A percentile compares a stretch with the other conserved stretches of the same genome.
phyloP scores from a whole-genome alignment of 768 basidiomycete genomes.

The Lactarius sp. region DNA sequence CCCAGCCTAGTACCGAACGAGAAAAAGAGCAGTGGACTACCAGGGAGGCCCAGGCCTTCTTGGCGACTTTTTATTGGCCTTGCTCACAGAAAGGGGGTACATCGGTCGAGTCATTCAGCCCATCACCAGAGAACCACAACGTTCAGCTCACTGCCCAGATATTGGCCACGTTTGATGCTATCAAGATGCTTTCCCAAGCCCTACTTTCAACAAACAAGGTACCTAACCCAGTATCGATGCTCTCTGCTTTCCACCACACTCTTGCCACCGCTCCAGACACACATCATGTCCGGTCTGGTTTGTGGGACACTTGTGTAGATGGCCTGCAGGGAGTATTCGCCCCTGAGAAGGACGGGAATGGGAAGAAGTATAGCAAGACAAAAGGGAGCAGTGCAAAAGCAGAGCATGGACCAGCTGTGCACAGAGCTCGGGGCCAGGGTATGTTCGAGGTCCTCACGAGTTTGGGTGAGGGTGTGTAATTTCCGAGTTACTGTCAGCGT shows the following conservation, averaged over 20 bases:
- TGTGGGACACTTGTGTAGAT: conserved; percentile 25
- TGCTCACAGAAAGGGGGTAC: background rate
- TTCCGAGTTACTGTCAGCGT: background rate
- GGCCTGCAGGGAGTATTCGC: conserved; percentile 18
- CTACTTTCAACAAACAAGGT: conserved; percentile 50
- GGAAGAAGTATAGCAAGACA: conserved; percentile 27
- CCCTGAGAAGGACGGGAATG: conserved; percentile 8
- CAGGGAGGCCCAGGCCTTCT: conserved; percentile 54
- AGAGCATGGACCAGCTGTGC: background rate
- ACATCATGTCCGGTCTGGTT: conserved; percentile 10
- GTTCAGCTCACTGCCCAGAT: conserved; percentile 67
- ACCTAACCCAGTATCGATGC: conserved; percentile 41
- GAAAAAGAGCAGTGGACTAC: conserved; percentile 67
- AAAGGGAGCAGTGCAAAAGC: conserved; percentile 33
- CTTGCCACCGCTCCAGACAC: conserved; percentile 36
- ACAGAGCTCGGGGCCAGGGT: background rate
- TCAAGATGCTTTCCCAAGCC: conserved; percentile 57
- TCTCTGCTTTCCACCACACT: conserved; percentile 57
- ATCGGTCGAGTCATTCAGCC: conserved; percentile 25
- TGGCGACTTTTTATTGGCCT: conserved; percentile 43
- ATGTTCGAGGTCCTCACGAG: conserved; percentile 14
- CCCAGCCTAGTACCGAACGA: conserved; percentile 46
- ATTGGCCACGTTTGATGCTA: conserved; percentile 51
- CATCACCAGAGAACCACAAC: conserved; percentile 51
- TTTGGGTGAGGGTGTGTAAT: conserved; percentile 9